These are phyloP conservation scores for Immersiella caudata DNA, from an alignment of 495 filamentous ascomycete genomes.

Conservation along the genomic window DNA sequence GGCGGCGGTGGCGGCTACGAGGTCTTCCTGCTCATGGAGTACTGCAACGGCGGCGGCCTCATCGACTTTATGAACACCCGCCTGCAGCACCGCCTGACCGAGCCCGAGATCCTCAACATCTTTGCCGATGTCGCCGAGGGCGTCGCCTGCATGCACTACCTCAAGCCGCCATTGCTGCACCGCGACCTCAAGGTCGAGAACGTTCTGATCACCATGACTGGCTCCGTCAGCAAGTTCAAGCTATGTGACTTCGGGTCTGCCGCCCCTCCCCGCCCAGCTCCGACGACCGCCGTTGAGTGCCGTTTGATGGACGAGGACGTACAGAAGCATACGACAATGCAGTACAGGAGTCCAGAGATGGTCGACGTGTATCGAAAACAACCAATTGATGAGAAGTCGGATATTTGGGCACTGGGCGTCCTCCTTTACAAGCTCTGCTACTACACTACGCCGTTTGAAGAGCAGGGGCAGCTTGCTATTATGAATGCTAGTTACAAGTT, in stretches of 20 bases:
- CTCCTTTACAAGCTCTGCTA: slow-evolving; percentile 98
- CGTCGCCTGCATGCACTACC: slow-evolving; percentile 98
- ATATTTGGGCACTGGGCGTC: slow-evolving; percentile 97
- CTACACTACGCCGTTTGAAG: slow-evolving; percentile 98
- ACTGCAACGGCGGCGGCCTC: slow-evolving; percentile 78
- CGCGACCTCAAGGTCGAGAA: slow-evolving; percentile 98
- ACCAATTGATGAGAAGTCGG: slow-evolving; percentile 97
- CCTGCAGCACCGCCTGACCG: slow-evolving; percentile 91
- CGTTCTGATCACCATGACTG: slow-evolving; percentile 78
- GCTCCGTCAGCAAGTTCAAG: slow-evolving; percentile 72
- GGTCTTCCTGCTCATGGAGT: slow-evolving; percentile 98
- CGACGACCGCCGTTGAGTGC: slow-evolving; percentile 82
- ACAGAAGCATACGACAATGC: slow-evolving; percentile 93
- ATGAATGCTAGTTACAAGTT: slow-evolving; percentile 95
- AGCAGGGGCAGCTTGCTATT: slow-evolving; percentile 97
- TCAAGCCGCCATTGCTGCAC: slow-evolving; percentile 90
- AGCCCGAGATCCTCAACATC: slow-evolving; percentile 96
- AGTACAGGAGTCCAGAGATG: slow-evolving; percentile 98
- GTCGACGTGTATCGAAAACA: slow-evolving; percentile 95
- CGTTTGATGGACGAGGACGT: slow-evolving; percentile 94
- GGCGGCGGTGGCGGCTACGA: slow-evolving; percentile 83
- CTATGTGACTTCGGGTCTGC: slow-evolving; percentile 97
- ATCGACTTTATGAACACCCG: slow-evolving; percentile 99
- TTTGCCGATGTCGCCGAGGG: slow-evolving; percentile 95
- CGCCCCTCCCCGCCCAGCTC: slow-evolving; percentile 79